Evolutionary conservation across 2,329 filamentous ascomycete species (phyloP).

Genomic region (Botrytis medusae): DNA sequence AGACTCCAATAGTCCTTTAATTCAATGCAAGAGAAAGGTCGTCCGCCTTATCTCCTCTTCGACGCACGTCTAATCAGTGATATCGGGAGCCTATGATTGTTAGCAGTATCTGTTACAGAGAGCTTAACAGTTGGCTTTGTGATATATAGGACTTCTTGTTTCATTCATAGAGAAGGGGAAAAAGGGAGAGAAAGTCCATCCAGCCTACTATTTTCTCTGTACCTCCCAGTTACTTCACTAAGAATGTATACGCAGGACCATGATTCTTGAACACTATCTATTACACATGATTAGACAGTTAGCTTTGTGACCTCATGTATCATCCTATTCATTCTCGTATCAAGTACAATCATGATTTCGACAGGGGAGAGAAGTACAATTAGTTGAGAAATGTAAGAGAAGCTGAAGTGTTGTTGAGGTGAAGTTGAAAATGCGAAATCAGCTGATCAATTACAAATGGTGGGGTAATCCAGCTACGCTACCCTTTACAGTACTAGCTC

Average conservation of each 20-base stretch:
- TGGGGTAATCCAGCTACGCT: background rate
- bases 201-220: background rate
- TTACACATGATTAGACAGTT: background rate
- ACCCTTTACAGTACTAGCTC: background rate
- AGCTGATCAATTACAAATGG: background rate
- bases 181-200: background rate
- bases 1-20: background rate
- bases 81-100: background rate
- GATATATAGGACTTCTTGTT: background rate
- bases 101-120: background rate
- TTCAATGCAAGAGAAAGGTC: background rate
- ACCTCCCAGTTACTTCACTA: background rate
- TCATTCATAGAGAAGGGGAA: background rate
- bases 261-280: background rate
- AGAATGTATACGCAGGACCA: background rate
- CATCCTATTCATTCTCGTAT: background rate
- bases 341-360: background rate
- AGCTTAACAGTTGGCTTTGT: background rate
- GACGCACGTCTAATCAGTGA: background rate
- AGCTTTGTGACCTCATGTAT: background rate
- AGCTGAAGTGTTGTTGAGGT: background rate
- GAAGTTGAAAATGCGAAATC: conserved; percentile 10
- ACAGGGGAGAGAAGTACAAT: background rate
- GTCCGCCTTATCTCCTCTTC: background rate
- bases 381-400: background rate